Evolutionary conservation across 345 rosid species (phyloP).

Genomic region (Turnera subulata): DNA sequence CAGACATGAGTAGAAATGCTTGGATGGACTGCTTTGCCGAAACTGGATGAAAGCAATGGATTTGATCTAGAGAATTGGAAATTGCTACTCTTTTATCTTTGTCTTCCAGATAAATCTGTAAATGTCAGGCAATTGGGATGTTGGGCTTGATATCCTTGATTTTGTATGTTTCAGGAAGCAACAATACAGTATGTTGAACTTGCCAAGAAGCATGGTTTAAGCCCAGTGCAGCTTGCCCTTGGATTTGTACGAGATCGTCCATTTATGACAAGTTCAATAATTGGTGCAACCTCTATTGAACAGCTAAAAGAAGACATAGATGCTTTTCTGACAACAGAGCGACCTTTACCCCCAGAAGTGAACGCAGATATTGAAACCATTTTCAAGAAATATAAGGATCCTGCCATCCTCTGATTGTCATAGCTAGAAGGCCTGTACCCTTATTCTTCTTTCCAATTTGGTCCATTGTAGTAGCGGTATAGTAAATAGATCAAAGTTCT

Average conservation of each 20-base stretch:
- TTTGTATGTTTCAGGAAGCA: constrained; percentile 55
- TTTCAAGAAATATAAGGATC: constrained; percentile 69
- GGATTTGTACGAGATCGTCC: constrained; percentile 78
- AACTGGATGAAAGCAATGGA: no score
- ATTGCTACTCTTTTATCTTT: background rate
- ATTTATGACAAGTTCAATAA: constrained; percentile 71
- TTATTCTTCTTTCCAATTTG: background rate
- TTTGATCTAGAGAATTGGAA: no score
- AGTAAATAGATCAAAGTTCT: no score
- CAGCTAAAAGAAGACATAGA: constrained; percentile 83
- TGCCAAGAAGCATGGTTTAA: constrained; percentile 68
- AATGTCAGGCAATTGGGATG: background rate
- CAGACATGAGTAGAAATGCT: no score
- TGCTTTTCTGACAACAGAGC: constrained; percentile 53
- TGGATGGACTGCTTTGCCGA: no score
- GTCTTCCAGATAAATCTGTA: background rate
- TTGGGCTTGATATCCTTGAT: background rate
- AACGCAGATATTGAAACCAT: constrained; percentile 59
- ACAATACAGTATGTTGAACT: constrained; percentile 56
- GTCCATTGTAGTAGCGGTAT: no score
- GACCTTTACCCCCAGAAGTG: constrained; percentile 59
- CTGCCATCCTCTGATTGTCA: constrained; percentile 26
- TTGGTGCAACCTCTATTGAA: constrained; percentile 70
- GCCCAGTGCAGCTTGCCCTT: constrained; percentile 69
- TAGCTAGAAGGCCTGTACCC: background rate